A percentile compares a stretch with the other conserved stretches of the same genome.
phyloP scores from a whole-genome alignment of 2,329 filamentous ascomycete species.

The Lomentospora prolificans region DNA sequence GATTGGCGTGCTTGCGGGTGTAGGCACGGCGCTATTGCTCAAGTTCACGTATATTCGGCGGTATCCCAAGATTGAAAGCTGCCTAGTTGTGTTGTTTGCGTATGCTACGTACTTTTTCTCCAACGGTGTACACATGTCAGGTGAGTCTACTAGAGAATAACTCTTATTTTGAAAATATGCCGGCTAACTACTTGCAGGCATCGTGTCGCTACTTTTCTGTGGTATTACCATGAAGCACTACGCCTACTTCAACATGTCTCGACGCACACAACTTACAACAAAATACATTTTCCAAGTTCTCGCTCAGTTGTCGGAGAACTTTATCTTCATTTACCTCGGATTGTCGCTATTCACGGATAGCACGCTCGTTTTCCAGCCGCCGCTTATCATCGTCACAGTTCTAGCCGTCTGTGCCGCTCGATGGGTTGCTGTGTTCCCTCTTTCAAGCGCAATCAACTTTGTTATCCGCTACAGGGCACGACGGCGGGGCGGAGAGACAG shows the following conservation, averaged over 20 bases:
- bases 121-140: slow-evolving; percentile 90
- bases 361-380: slow-evolving; percentile 79
- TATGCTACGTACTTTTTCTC: slow-evolving; percentile 98
- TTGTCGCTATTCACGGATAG: slow-evolving; percentile 89
- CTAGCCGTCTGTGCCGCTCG: slow-evolving; percentile 84
- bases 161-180: too few relatives aligned
- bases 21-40: slow-evolving; percentile 75
- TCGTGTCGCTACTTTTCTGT: slow-evolving; percentile 93
- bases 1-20: slow-evolving; percentile 80
- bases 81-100: slow-evolving; percentile 82
- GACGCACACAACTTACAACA: slow-evolving; percentile 90
- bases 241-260: slow-evolving; percentile 99
- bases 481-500: slow-evolving; percentile 61
- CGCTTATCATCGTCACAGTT: slow-evolving; percentile 89
- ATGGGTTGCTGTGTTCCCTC: slow-evolving; percentile 89
- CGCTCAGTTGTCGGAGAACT: slow-evolving; percentile 93
- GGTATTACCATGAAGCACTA: slow-evolving; percentile 98
- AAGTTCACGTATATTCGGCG: slow-evolving; percentile 92
- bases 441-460: slow-evolving; percentile 84
- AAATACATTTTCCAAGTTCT: slow-evolving; percentile 96
- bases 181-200: slow-evolving; percentile 49
- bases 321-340: slow-evolving; percentile 98
- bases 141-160: slow-evolving; percentile 42
- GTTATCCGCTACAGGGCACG: slow-evolving; percentile 79
- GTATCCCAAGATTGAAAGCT: slow-evolving; percentile 94